phyloP scores from a whole-genome alignment of 106 monocot species.

The Allium cepa region DNA sequence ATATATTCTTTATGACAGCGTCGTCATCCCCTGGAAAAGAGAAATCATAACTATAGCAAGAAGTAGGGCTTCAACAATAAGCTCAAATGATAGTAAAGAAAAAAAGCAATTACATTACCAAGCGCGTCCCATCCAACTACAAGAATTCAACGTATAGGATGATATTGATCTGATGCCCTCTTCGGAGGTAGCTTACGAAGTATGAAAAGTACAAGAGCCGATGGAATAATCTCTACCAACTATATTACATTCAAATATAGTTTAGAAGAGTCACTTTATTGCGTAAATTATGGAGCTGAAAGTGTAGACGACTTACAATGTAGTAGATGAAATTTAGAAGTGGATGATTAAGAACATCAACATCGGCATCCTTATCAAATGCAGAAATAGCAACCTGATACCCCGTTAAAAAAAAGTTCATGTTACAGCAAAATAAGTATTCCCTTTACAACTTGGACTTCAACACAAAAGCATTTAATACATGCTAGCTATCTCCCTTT shows the following conservation, averaged over 20 bases:
- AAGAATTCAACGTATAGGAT: constrained; percentile 46
- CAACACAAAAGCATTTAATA: too few relatives aligned
- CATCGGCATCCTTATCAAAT: constrained; percentile 62
- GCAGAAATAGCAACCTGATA: constrained; percentile 61
- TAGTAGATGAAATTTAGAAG: constrained; percentile 80
- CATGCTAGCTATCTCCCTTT: too few relatives aligned
- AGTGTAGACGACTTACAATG: constrained; percentile 23
- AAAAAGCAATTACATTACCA: too few relatives aligned
- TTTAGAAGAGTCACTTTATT: neutral
- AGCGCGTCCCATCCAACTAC: too few relatives aligned
- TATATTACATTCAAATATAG: neutral
- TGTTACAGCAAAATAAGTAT: neutral
- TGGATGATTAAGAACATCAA: constrained; percentile 75
- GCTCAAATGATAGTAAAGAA: too few relatives aligned
- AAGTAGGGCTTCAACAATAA: too few relatives aligned
- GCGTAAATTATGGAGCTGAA: neutral
- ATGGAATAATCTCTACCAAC: constrained; percentile 52
- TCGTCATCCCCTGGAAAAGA: too few relatives aligned
- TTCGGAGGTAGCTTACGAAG: constrained; percentile 63
- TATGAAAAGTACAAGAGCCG: constrained; percentile 67
- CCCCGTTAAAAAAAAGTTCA: neutral
- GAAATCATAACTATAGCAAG: too few relatives aligned
- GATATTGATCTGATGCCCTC: constrained; percentile 55
- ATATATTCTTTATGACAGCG: too few relatives aligned
- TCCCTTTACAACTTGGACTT: neutral